phyloP scores from a whole-genome alignment of 495 filamentous ascomycete genomes.

The Podospora fimiseda region DNA sequence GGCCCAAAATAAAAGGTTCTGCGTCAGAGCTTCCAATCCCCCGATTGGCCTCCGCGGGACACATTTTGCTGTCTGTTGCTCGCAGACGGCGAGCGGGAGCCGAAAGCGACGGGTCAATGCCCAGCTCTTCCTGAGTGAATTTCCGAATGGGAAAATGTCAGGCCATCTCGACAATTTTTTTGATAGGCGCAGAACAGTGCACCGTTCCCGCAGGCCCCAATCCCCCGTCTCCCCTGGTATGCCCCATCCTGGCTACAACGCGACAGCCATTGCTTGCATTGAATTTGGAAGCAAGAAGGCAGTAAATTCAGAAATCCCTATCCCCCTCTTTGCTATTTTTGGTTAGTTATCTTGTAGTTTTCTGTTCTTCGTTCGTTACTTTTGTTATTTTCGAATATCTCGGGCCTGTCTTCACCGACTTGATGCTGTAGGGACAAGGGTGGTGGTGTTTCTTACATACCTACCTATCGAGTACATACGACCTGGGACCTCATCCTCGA shows the following conservation, averaged over 20 bases:
- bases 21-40: constrained; percentile 22
- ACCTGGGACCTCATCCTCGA: neutral
- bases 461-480: neutral
- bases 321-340: too few species aligned
- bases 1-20: constrained; percentile 24
- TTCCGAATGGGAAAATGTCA: constrained; percentile 20
- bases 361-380: neutral
- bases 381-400: neutral
- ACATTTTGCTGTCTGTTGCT: constrained; percentile 1
- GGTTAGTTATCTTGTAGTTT: too few species aligned
- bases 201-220: neutral
- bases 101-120: neutral
- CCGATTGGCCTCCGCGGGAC: constrained; percentile 26
- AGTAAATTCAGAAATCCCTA: too few species aligned
- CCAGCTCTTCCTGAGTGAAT: constrained; percentile 10
- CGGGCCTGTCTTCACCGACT: neutral
- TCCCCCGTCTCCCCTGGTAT: neutral
- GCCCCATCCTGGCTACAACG: constrained; percentile 4
- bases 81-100: neutral
- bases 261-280: too few species aligned
- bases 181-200: constrained; percentile 12
- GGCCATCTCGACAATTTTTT: constrained; percentile 23
- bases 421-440: neutral
- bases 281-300: too few species aligned
- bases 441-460: neutral